Percentiles rank a stretch among this genome's conserved stretches.
Conservation (phyloP, 2,329 filamentous ascomycete genomes). For the Aspergillus sp. region DNA sequence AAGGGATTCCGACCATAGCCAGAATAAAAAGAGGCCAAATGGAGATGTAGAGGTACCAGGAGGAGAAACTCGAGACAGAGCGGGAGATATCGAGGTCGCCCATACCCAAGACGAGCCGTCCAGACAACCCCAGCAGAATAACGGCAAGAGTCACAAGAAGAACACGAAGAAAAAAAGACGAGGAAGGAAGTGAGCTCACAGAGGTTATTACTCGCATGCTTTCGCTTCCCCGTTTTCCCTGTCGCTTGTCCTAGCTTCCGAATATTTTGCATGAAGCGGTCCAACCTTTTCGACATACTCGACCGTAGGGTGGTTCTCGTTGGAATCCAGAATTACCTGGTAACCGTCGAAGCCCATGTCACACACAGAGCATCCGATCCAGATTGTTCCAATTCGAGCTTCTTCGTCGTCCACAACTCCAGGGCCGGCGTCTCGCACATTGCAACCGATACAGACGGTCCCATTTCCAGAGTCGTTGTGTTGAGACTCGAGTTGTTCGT, state of each 20-base stretch:
- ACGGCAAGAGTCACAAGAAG: not conserved
- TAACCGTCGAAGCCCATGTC: not conserved
- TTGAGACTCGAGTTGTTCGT: not conserved
- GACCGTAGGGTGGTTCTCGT: not conserved
- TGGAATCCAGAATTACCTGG: not conserved
- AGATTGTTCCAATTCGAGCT: not conserved
- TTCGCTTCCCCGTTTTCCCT: not conserved
- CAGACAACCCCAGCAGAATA: not conserved
- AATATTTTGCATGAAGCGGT: not conserved
- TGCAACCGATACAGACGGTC: not conserved
- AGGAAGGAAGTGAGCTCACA: not conserved
- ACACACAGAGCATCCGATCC: not conserved
- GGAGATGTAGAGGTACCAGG: not conserved
- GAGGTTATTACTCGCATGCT: not conserved
- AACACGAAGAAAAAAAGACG: not conserved
- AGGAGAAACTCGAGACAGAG: not conserved
- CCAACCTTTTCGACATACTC: slow-evolving; percentile 3
- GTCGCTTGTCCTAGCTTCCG: too few relatives aligned
- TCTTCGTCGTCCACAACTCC: not conserved
- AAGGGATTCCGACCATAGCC: not conserved
- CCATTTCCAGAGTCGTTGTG: not conserved
- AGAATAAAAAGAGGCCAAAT: not conserved
- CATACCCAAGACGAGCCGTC: not conserved
- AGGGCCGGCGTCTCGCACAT: not conserved
- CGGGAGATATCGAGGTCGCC: not conserved